Evolutionary conservation across 2,329 filamentous ascomycete species (phyloP), one percentile per base, ranked within the genome.

Genomic region (Zarea fungicola): DNA sequence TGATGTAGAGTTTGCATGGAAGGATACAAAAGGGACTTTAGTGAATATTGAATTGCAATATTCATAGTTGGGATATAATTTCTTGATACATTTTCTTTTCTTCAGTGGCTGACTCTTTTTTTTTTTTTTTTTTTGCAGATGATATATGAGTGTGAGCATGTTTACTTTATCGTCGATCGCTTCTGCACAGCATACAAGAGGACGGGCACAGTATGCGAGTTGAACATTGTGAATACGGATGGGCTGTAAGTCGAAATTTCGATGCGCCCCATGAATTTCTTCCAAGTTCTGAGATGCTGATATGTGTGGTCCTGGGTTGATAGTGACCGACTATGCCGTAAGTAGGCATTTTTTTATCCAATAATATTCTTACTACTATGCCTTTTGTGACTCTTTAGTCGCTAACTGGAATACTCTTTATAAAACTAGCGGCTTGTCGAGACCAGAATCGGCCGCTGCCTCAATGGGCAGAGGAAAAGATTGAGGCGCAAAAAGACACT

Each of bases 291-390:
- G 8, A 14, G 28, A 29, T 14, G 28, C 28, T 29, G 28, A 29
- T 14, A 14, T 29, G 28, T 29, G 28, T 29, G 28, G 7, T 8
- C 28, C 8, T 29, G 42, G 5, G 10, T 22, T 10, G 2, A 22
- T 37, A 45, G 42, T 4, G 32, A 45, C 13, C 26, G 32, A 22
- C 8, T 29, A 14, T 45, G 42, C 37, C 42, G 42, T 45, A 16
- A 37, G 42, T 45, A 2, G 7, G 8, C 28, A 29, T 29, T 29
- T 29, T 29, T 29, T 29, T 29, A 8, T 29, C 28, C 28, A 14
- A 29, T 14, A 14, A n/a, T n/a, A 23, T 5, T 19, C 28, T 26
- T 14, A 19, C 21, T 22, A 25, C 11, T 3, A 25, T 13, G 37
- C 21, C 26, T 9, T 11, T 5, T 13, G 26, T 14, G 40, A 19